phyloP scores from a whole-genome alignment of 768 basidiomycete genomes.

The Favolaschia claudopus region DNA sequence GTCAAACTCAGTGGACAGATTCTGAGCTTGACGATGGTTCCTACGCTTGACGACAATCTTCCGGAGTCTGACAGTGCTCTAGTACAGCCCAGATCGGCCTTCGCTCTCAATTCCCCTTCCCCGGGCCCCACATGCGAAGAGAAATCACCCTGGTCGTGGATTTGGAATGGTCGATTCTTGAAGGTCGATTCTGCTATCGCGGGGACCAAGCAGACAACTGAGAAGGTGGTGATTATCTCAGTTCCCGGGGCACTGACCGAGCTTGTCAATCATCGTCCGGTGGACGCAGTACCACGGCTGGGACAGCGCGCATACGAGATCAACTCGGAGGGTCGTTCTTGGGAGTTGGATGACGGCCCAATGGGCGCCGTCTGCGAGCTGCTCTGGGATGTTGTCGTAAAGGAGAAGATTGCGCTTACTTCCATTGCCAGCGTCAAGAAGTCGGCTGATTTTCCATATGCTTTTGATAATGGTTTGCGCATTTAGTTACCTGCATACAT shows the following conservation, averaged over 20 bases:
- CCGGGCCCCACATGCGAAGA: background rate
- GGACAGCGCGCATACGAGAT: constrained; percentile 1
- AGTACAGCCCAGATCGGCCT: background rate
- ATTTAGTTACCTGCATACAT: background rate
- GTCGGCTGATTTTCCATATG: background rate
- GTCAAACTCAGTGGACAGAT: constrained; percentile 16
- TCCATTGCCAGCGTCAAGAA: constrained; percentile 1
- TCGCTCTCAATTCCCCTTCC: background rate
- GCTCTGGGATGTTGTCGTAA: background rate
- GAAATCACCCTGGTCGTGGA: constrained; percentile 4
- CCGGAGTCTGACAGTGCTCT: background rate
- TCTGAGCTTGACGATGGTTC: background rate
- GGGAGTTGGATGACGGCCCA: constrained; percentile 12
- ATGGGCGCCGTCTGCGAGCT: constrained; percentile 13
- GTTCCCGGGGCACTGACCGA: constrained; percentile 11
- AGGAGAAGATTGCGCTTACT: background rate
- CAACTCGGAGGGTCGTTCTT: constrained; percentile 8
- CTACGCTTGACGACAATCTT: background rate
- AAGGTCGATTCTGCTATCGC: background rate
- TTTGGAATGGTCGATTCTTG: constrained; percentile 10
- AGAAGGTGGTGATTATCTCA: constrained; percentile 4
- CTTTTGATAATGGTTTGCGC: constrained; percentile 12
- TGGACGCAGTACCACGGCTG: constrained; percentile 1
- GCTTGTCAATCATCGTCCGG: background rate
- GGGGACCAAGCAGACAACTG: constrained; percentile 7